Base-by-base conservation (phyloP, 1,284 basidiomycete genomes). In the Porogramme epimiltina region DNA sequence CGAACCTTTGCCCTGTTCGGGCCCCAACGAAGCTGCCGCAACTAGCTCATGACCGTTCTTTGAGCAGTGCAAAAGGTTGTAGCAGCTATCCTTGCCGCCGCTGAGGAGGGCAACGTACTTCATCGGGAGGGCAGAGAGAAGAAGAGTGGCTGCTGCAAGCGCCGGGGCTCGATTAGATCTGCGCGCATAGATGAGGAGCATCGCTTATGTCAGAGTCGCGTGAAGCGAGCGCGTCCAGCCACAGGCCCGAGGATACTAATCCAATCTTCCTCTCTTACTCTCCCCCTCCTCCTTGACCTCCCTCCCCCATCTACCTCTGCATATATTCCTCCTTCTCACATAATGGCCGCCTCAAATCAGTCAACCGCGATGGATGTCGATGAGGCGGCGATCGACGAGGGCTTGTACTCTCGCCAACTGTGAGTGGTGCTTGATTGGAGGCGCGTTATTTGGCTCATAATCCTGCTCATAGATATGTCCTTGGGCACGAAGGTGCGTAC, bases 61-160 rank as follows among this genome's bases (percentile, higher is more conserved):
- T 36, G 84, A 75, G 66, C 93, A 95, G 71, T 99, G 95, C 23
- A 95, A 73, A 23, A 99, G 82, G 66, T 98, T 98, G 79, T 89
- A 99, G 77, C 95, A 97, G 67, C 91, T 94, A 73, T 99, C 97
- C 71, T 99, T 99, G 40, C 97, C 97, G 28, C 97, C 97, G 49
- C 95, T 98, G 44, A 99, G 84, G 51, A 99, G 78, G 2, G 91
- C 96, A 61, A 98, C 87, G 69, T 96, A 94, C 74, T 95, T 95
- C 94, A 97, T 96, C 43, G 41, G 16, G 20, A 26, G 20, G 33
- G 9, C 3, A 23, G 31, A 23, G 38, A 23, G 20, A 22, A 40
- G 20, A 23, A 25, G 19, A 10, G 22, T 3, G 22, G 34, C 20
- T 15, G 9, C 42, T 6, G 20, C 16, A 37, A 55, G 40, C 47